These are phyloP conservation scores for Cyclocybe aegerita DNA, from an alignment of 768 basidiomycete genomes.

Conservation along the genomic window DNA sequence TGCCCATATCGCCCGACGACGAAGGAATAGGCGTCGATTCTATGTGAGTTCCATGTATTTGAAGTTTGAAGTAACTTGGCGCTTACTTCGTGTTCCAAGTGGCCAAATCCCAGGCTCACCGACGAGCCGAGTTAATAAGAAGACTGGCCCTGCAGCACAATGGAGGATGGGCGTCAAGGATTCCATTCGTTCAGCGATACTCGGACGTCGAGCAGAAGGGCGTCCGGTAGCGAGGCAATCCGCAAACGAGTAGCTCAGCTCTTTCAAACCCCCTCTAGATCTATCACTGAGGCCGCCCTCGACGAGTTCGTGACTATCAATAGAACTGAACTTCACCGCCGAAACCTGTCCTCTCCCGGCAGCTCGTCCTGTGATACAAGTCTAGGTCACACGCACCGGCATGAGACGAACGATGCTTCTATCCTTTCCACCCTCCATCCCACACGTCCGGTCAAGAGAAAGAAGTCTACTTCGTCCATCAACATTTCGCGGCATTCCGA, in stretches of 20 bases:
- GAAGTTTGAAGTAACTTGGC: no score
- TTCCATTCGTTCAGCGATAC: background rate
- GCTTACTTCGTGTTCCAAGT: no score
- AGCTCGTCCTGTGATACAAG: conserved; percentile 1
- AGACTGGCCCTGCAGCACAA: background rate
- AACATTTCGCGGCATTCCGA: background rate
- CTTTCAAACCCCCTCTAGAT: background rate
- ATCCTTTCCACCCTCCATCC: background rate
- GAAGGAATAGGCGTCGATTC: no score
- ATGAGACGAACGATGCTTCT: conserved; percentile 5
- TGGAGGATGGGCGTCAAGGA: conserved; percentile 7
- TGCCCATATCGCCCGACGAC: no score
- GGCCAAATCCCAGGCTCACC: no score
- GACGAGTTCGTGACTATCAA: background rate
- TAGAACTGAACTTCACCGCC: background rate
- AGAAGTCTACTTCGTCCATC: conserved; percentile 13
- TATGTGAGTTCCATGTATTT: no score
- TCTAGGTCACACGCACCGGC: background rate
- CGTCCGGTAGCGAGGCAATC: conserved; percentile 16
- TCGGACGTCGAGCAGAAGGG: background rate
- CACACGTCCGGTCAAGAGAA: conserved; percentile 20
- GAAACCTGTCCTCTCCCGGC: conserved; percentile 2
- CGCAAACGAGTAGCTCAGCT: conserved; percentile 14
- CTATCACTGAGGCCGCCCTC: background rate
- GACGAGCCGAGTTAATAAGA: no score